Percentiles rank a stretch among this genome's conserved stretches.
Evolutionary conservation across 2,329 filamentous ascomycete species (phyloP).

Genomic region (Ceratocystis smalleyi): DNA sequence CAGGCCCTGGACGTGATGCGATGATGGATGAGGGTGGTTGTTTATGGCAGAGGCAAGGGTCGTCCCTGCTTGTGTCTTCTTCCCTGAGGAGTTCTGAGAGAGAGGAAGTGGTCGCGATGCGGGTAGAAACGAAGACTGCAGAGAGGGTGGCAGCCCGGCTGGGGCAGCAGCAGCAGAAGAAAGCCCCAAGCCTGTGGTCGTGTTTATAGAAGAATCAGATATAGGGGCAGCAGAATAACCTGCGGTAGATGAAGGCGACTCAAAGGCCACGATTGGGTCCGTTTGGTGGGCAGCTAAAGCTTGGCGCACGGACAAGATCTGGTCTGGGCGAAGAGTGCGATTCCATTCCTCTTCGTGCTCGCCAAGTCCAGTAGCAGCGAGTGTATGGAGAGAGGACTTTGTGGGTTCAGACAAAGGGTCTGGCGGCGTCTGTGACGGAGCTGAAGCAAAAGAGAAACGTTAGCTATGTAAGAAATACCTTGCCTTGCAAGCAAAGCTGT

Average conservation of each 20-base stretch:
- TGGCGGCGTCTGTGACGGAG: slow-evolving; percentile 44
- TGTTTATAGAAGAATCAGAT: background rate
- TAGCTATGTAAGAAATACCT: slow-evolving; percentile 6
- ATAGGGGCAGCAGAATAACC: background rate
- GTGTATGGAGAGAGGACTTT: slow-evolving; percentile 33
- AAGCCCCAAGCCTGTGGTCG: background rate
- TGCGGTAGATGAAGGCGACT: background rate
- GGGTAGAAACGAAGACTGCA: slow-evolving; percentile 3
- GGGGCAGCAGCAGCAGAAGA: slow-evolving; percentile 4
- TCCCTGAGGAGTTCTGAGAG: background rate
- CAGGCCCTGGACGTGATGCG: background rate
- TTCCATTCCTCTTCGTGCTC: slow-evolving; percentile 39
- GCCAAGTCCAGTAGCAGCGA: slow-evolving; percentile 36
- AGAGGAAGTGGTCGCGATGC: background rate
- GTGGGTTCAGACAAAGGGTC: slow-evolving; percentile 38
- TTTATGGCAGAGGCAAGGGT: background rate
- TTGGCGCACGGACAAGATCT: slow-evolving; percentile 8
- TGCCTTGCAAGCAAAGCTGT: background rate
- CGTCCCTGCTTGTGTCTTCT: background rate
- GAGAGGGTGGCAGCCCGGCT: slow-evolving; percentile 4
- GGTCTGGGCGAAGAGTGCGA: slow-evolving; percentile 33
- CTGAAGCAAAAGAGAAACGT: slow-evolving; percentile 23
- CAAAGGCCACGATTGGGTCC: background rate
- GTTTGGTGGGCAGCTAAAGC: slow-evolving; percentile 5
- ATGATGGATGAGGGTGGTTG: background rate